phyloP scores from a whole-genome alignment of 2,329 filamentous ascomycete species.

The Sporothrix inflata region DNA sequence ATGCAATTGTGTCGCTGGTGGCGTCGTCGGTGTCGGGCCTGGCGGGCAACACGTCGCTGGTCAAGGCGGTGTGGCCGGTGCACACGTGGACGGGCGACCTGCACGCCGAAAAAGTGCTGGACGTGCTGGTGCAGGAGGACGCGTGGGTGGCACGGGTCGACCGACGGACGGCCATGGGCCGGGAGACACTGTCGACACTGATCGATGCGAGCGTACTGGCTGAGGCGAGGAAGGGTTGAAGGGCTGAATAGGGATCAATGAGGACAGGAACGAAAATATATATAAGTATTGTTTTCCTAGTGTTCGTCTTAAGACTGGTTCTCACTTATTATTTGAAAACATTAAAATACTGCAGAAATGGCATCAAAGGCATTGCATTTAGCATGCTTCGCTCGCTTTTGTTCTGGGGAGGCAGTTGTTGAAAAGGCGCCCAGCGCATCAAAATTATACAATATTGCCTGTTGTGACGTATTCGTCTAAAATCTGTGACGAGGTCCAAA shows the following conservation, averaged over 20 bases:
- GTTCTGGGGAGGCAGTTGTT: not conserved
- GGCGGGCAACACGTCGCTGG: constrained; percentile 30
- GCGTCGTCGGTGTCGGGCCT: constrained; percentile 37
- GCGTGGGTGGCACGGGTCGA: constrained; percentile 25
- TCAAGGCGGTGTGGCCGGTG: constrained; percentile 38
- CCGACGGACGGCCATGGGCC: constrained; percentile 18
- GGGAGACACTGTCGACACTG: constrained; percentile 14
- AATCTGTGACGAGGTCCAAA: not conserved
- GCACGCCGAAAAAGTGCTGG: constrained; percentile 21
- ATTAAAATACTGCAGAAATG: not conserved
- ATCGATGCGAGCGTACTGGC: constrained; percentile 24
- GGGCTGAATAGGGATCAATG: constrained; percentile 36
- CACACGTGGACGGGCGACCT: constrained; percentile 38
- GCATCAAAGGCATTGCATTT: not conserved
- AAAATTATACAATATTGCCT: not conserved
- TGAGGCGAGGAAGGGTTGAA: constrained; percentile 39
- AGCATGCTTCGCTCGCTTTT: not conserved
- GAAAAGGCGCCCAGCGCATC: constrained; percentile 16
- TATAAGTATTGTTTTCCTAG: too few relatives aligned
- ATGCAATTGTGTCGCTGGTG: constrained; percentile 37
- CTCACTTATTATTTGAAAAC: not conserved
- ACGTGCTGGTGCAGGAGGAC: constrained; percentile 23
- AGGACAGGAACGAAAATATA: constrained; percentile 31
- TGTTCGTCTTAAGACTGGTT: not conserved
- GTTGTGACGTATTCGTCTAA: not conserved